Evolutionary conservation across 129 eudicot species (phyloP).

Genomic region (Chrysanthemum seticuspe): DNA sequence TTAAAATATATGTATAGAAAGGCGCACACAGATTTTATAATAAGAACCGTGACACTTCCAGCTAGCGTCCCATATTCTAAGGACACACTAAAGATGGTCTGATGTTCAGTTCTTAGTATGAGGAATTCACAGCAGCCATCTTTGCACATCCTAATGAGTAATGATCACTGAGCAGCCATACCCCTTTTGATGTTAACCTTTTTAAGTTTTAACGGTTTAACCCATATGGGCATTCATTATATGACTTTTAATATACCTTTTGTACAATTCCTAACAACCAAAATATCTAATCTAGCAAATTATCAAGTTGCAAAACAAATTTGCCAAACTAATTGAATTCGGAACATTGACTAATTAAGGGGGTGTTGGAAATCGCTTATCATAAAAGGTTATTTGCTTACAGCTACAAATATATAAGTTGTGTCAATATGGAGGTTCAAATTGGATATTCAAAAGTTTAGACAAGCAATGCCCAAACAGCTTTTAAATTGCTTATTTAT

Average conservation of each 20-base stretch:
- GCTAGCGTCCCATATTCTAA: constrained; percentile 10
- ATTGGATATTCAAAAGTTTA: too few species aligned
- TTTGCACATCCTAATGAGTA: not conserved
- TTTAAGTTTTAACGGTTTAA: not conserved
- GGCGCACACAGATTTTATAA: not conserved
- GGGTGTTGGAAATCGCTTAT: not conserved
- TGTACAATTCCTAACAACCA: not conserved
- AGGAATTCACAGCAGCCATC: too few species aligned
- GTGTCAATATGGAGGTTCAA: too few species aligned
- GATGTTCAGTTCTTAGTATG: too few species aligned
- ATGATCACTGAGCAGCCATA: not conserved
- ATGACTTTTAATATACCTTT: not conserved
- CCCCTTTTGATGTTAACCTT: not conserved
- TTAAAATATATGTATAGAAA: not conserved
- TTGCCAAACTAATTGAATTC: too few species aligned
- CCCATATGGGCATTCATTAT: not conserved
- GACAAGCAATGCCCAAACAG: too few species aligned
- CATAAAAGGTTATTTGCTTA: not conserved
- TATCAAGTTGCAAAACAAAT: constrained; percentile 15
- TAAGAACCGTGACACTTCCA: not conserved
- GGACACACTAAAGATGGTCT: not conserved
- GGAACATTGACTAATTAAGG: too few species aligned
- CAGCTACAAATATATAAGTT: too few species aligned
- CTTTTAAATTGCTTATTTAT: too few species aligned
- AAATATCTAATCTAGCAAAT: constrained; percentile 11